Evolutionary conservation across 2,329 filamentous ascomycete genomes (phyloP), one percentile per base, ranked within the genome.

Genomic region (Magnaporthiopsis incrustans): DNA sequence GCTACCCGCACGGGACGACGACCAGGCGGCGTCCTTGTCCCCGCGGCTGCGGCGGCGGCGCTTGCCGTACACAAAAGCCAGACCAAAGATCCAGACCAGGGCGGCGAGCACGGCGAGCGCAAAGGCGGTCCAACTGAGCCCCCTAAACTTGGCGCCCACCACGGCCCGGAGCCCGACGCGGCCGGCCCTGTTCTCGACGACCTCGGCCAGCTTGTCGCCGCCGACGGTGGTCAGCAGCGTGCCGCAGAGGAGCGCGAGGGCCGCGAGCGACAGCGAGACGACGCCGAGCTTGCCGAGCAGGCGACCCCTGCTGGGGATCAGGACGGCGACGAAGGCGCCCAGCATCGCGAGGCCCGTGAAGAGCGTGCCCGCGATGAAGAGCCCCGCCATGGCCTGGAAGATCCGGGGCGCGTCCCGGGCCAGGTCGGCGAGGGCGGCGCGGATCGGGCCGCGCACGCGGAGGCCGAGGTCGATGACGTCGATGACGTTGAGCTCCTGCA

Each of bases 361-460:
- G 25, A 71, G 75, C 60, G 76, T 72, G 63, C 74, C 77, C 1
- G 84, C 66, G 57, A 80, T 76, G 71, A 80, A 84, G 64, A 85
- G 71, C 61, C 82, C 72, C 70, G 81, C 81, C 60, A 82, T 72
- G 32, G 75, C 77, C n/a, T 80, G 71, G 5, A 84, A 75, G n/a
- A 77, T 73, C 22, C 71, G 70, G 69, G 84, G 83, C 70, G 85
- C 73, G n/a, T 76, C 72, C 71, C 81, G 74, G 67, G 85, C 70
- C n/a, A 77, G 77, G 57, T 78, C 71, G 65, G 79, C 76, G 65
- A 85, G 75, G 38, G 73, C 73, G 8, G 76, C 67, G 18, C 78
- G 77, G 69, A 79, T 77, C n/a, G 85, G 72, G 61, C 80, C 76
- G 67, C 75, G 73, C 26, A 82, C 73, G 64, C 75, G 78, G 67